Evolutionary conservation across 768 basidiomycete genomes (phyloP), one percentile per base, ranked within the genome.

Genomic region (Kwoniella dendrophila): DNA sequence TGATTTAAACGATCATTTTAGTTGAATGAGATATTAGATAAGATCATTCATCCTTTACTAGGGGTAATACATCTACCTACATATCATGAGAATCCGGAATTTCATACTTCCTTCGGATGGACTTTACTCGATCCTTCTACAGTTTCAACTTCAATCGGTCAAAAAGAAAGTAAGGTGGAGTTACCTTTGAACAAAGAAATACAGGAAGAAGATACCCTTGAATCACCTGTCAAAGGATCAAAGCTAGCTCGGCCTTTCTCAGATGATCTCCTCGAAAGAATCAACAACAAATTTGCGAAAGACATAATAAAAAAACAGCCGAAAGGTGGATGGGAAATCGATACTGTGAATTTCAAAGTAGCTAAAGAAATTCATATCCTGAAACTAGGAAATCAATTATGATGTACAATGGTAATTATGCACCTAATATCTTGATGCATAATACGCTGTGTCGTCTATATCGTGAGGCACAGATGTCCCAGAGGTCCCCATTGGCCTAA

Each of bases 101-200:
- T 93, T 72, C 94, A 97, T 74, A 84, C 89, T 12, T 94, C 92
- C 1, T 86, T 96, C 56, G 91, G 87, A 10, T 96, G 94, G 93
- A 86, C 87, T 14, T 82, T 92, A 44, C 84, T 91, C 51, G 82
- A 85, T 33, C 63, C 64, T 10, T 29, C 14, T 30, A 36, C 50
- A 20, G 36, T 33, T 43, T 5, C 11, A 6, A 5, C 18, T 7
- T 43, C 41, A 16, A 36, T 36, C 7, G 16, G 34, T 20, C 14
- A 36, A 12, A 33, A 30, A 33, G 29, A n/a, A 29, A n/a, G n/a
- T n/a, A n/a, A n/a, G n/a, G n/a, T n/a, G n/a, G n/a, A n/a, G n/a
- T n/a, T n/a, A n/a, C n/a, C n/a, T n/a, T n/a, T n/a, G n/a, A n/a
- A n/a, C n/a, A n/a, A n/a, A n/a, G n/a, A n/a, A n/a, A n/a, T n/a